Base-by-base conservation (phyloP, 768 basidiomycete genomes). In the Suillus americanus region DNA sequence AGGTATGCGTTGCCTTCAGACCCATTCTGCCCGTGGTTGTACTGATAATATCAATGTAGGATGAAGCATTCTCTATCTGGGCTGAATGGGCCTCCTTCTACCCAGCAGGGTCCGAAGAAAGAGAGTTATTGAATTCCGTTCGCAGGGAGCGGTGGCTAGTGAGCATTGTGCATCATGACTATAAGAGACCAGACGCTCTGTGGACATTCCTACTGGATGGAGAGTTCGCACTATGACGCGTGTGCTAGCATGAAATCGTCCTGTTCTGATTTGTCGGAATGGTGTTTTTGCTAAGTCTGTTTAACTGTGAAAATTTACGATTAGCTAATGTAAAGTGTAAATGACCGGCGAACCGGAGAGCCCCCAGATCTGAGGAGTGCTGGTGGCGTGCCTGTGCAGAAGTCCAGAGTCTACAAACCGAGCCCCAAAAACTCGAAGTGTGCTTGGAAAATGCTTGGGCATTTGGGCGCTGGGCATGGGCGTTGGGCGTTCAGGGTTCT, bases 31-130 rank as follows among this genome's bases (percentile, higher is more conserved):
- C 25, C 9, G 10, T 48, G 61, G 10, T 56, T 28, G 43, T 55
- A 48, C 60, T 64, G 48, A 62, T 67, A 54, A 61, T 57, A 46
- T 13, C 48, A 16, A 53, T 64, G 35, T 73, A 98, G 95, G 94
- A 97, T 38, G 97, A 99, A 74, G 96, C 95, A 0, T 99, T 97
- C 75, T 89, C 89, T 10, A 96, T 95, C 63, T 99, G 97, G 97
- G 83, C 87, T 1, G 91, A 95, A 67, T 99, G 97, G 97, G 90
- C 94, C 14, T 86, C 88, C 23, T 89, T 92, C 66, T 97, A 95
- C 71, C 86, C 89, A 4, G 90, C 92, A 2, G 82, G 74, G 7
- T 94, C 95, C 0, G 78, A 82, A 6, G 89, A 93, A 62, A 84
- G 95, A 60, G 77, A 78, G 46, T 71, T 96, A n/a, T 80, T 99